These are phyloP conservation scores for Podospora comata DNA, from an alignment of 495 filamentous ascomycete species.

Conservation along the genomic window DNA sequence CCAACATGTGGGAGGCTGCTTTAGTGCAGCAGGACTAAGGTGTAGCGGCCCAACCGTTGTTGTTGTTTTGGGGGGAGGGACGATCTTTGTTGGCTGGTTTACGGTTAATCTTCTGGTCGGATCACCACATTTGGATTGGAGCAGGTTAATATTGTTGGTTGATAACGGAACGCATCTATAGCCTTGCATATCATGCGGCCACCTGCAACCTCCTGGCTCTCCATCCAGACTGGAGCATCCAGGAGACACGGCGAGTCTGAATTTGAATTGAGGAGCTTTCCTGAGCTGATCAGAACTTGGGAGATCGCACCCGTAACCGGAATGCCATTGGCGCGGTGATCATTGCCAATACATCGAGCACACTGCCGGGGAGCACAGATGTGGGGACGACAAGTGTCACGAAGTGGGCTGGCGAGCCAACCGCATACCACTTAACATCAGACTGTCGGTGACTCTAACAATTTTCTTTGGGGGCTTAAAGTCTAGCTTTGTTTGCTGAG, in stretches of 20 bases:
- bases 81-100: not conserved
- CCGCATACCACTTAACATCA: not conserved
- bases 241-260: not conserved
- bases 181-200: not conserved
- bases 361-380: not conserved
- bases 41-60: not conserved
- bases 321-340: not conserved
- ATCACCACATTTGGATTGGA: not conserved
- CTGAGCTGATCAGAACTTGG: not conserved
- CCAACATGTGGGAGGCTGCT: conserved; percentile 27
- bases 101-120: not conserved
- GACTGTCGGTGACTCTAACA: not conserved
- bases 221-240: no score
- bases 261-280: not conserved
- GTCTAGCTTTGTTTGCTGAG: not conserved
- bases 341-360: not conserved
- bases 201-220: not conserved
- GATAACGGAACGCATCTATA: not conserved
- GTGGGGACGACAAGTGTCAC: not conserved
- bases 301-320: not conserved
- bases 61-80: not conserved
- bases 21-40: conserved; percentile 9
- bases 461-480: not conserved
- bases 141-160: not conserved
- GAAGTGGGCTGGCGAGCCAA: not conserved